Evolutionary conservation across 2,329 filamentous ascomycete genomes (phyloP), one percentile per base, ranked within the genome.

Genomic region (Gliomastix tumulicola): DNA sequence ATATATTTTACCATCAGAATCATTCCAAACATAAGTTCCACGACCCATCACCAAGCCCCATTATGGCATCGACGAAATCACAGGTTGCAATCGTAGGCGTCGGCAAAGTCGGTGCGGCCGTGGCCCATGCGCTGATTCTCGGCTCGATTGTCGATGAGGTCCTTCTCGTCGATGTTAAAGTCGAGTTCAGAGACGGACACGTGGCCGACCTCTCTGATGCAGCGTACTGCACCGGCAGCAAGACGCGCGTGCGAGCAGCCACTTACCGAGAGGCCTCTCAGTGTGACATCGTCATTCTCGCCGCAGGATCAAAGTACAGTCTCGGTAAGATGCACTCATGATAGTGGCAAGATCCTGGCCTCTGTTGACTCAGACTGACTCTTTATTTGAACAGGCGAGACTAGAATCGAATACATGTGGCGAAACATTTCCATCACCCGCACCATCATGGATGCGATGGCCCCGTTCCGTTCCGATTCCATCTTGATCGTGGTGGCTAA

Each of bases 251-350:
- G 5, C 59, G 63, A 20, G 59, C 60, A 2, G 71, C 62, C 15
- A 61, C 56, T 16, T 57, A 64, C 35, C 54, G 54, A 17, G 71
- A 76, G 44, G 70, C 70, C 3, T 59, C 63, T n/a, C 65, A 71
- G 47, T 66, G 67, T 32, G 70, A 76, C 45, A 66, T 76, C 21
- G 60, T 76, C 7, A 61, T 76, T 32, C 65, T 76, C 34, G 73
- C 70, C 1, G 69, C 71, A 0, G 72, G 71, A 22, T 68, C 69
- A n/a, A 74, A 67, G 47, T 64, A 69, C 33, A 44, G 19, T 6
- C 22, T 41, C 55, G 71, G 10, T 48, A 44, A 21, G 38, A 18
- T 6, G 12, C 38, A 35, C 17, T 36, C 6, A 10, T 7, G n/a
- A 7, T 12, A 18, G 7, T 32, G 15, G 6, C n/a, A n/a, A n/a